Evolutionary conservation across 2,329 filamentous ascomycete species (phyloP), one percentile per base, ranked within the genome.

Genomic region (Neofusicoccum sp.): DNA sequence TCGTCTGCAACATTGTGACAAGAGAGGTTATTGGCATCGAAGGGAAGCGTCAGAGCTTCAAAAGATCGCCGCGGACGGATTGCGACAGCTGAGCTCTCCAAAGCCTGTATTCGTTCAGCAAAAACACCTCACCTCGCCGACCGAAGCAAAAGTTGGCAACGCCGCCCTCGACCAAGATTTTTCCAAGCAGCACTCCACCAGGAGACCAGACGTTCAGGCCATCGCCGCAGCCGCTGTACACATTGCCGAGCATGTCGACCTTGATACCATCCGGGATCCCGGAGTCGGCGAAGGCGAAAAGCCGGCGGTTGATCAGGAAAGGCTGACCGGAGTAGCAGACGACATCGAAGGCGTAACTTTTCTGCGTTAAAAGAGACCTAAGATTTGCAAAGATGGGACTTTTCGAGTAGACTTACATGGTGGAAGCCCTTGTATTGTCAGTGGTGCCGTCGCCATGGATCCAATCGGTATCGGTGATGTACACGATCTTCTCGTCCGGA

Each of bases 201-300:
- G 76, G 64, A 49, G 74, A 80, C 77, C 79, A 85, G 2, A 84
- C 75, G 64, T 83, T 80, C n/a, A 85, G 71, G 9, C 82, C 82
- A 62, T 82, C 82, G 3, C 75, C 77, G 62, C 80, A 81, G 0
- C 79, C 81, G 43, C 78, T 74, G 66, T 81, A 88, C 2, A 88
- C 79, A 58, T 87, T 84, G 1, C 85, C 85, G 11, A 80, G 73
- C 6, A 77, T 73, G 66, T 87, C 84, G 63, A 79, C 80, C 64
- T 86, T 83, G 45, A 86, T 75, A 33, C 73, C 76, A 64, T 68
- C 75, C 0, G 84, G 83, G 5, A 80, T 75, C 0, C 83, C 83
- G 0, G 72, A 72, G 37, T 78, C 76, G 0, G 80, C 78, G 65
- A 80, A 82, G 1, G 84, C 80, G 66, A 87, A 87, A 0, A 85